A percentile compares a stretch with the other conserved stretches of the same genome.
phyloP scores from a whole-genome alignment of 2,329 filamentous ascomycete species.

The Diaporthe destruens region DNA sequence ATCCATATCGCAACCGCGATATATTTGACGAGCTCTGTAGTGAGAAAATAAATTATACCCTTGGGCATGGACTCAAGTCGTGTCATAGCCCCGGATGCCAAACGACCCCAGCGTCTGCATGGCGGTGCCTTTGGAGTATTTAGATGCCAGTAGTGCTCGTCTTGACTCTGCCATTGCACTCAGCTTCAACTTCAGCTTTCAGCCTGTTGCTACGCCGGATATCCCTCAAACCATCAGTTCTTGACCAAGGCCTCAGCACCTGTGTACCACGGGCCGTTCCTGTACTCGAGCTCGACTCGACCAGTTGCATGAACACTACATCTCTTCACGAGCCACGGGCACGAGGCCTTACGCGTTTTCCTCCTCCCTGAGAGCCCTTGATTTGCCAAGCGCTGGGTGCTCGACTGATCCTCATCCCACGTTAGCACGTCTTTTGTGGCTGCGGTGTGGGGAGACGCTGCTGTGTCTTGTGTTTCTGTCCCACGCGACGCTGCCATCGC shows the following conservation, averaged over 20 bases:
- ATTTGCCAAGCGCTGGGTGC: constrained; percentile 3
- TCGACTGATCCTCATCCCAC: constrained; percentile 16
- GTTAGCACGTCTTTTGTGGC: constrained; percentile 34
- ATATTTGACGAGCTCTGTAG: not conserved
- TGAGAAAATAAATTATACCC: not conserved
- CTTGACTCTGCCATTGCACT: not conserved
- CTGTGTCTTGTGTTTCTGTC: constrained; percentile 38
- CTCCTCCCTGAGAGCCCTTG: not conserved
- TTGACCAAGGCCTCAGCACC: not conserved
- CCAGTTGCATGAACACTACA: constrained; percentile 18
- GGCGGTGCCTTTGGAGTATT: constrained; percentile 27
- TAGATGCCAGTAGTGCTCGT: not conserved
- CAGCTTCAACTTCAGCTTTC: not conserved
- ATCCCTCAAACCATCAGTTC: constrained; percentile 1
- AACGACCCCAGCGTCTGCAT: not conserved
- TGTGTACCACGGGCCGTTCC: not conserved
- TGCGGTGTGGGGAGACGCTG: constrained; percentile 36
- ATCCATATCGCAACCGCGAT: not conserved
- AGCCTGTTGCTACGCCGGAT: not conserved
- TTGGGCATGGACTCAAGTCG: not conserved
- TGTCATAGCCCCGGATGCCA: not conserved
- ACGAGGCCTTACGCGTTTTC: not conserved
- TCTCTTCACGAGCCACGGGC: not conserved
- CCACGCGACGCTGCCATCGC: constrained; percentile 34
- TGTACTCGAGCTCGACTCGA: constrained; percentile 16